Conservation (phyloP, 805 yeast genomes). For the Hanseniaspora meyeri region DNA sequence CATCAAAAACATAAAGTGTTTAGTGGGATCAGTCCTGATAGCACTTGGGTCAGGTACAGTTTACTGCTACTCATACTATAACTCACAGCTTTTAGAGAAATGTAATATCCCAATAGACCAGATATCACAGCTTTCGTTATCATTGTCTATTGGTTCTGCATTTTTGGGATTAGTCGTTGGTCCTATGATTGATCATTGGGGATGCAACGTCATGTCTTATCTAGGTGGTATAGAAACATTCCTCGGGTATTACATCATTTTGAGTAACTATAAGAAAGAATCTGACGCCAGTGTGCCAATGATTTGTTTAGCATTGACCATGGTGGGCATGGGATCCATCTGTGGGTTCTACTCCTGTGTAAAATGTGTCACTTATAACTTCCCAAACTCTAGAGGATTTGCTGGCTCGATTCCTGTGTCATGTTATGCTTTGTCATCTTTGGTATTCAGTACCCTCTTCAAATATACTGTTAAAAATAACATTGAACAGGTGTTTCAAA, state of each 20-base stretch:
- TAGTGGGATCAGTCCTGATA: conserved; percentile 32
- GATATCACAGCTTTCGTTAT: conserved; percentile 53
- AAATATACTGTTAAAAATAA: conserved; percentile 41
- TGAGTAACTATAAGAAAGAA: conserved; percentile 33
- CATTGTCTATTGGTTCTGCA: conserved; percentile 52
- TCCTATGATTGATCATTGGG: conserved; percentile 46
- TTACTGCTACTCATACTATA: conserved; percentile 60
- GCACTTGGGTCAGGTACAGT: conserved; percentile 66
- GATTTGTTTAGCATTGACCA: conserved; percentile 38
- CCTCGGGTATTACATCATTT: conserved; percentile 41
- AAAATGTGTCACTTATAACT: conserved; percentile 41
- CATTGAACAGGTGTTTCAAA: conserved; percentile 43
- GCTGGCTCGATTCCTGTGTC: conserved; percentile 62
- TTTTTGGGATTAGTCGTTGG: conserved; percentile 66
- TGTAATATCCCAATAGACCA: conserved; percentile 47
- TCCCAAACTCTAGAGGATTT: conserved; percentile 57
- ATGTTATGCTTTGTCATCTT: conserved; percentile 59
- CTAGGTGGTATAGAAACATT: conserved; percentile 46
- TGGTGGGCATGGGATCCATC: conserved; percentile 56
- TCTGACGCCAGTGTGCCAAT: conserved; percentile 31
- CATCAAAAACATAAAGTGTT: conserved; percentile 13
- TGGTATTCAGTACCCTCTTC: conserved; percentile 47
- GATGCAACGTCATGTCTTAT: conserved; percentile 42
- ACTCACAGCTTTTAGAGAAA: conserved; percentile 53
- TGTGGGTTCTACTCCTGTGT: conserved; percentile 47